Conservation (phyloP, 1,284 basidiomycete genomes). For the Testicularia cyperi region DNA sequence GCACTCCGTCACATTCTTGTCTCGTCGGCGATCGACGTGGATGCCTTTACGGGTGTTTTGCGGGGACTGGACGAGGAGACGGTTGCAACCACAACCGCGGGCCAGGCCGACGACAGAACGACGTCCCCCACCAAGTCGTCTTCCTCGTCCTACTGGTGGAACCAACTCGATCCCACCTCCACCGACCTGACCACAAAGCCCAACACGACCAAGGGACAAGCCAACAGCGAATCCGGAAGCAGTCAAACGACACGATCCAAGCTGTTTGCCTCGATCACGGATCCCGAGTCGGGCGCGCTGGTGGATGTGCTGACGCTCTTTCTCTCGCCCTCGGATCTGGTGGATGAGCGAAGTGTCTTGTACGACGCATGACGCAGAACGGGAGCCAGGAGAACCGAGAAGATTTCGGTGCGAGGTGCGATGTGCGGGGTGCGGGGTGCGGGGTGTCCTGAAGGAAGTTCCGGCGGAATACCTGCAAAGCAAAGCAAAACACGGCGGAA, state of each 20-base stretch:
- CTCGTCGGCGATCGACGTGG: constrained; percentile 12
- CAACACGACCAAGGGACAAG: too few relatives aligned
- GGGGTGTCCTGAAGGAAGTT: too few relatives aligned
- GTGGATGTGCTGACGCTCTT: constrained; percentile 31
- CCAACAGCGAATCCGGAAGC: constrained; percentile 4
- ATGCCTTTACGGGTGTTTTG: constrained; percentile 16
- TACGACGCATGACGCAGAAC: constrained; percentile 16
- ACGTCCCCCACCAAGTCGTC: too few relatives aligned
- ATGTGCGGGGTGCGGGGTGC: too few relatives aligned
- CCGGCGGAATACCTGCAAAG: too few relatives aligned
- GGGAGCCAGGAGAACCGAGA: too few relatives aligned
- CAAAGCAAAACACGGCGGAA: too few relatives aligned
- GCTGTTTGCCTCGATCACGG: constrained; percentile 17
- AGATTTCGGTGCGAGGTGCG: too few relatives aligned
- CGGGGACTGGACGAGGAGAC: constrained; percentile 10
- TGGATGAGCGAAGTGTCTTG: constrained; percentile 27
- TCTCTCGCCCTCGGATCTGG: constrained; percentile 17
- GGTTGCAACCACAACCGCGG: background rate
- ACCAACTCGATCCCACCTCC: background rate
- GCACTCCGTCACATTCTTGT: constrained; percentile 8
- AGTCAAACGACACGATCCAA: constrained; percentile 3
- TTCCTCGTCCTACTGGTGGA: background rate
- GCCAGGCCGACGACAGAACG: background rate
- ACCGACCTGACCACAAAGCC: too few relatives aligned
- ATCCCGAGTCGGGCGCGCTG: constrained; percentile 16